Base-by-base conservation (phyloP, 495 filamentous ascomycete species). In the Acidomyces sp. region DNA sequence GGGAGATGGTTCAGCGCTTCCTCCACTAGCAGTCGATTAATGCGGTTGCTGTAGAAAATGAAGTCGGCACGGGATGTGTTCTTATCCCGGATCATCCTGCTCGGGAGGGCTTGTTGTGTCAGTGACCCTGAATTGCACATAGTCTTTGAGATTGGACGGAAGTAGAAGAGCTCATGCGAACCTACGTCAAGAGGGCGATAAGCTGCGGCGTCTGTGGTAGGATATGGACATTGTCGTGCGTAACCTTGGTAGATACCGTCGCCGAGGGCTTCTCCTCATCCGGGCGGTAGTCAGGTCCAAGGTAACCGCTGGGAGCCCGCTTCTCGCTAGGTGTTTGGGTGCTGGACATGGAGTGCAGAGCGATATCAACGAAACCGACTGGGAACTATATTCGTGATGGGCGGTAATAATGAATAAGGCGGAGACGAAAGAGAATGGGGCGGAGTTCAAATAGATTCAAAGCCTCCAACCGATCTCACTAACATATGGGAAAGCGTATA, bases 21-120 rank as follows among this genome's bases (percentile, higher is more conserved):
- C 61, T 97, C 90, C 18, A 97, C 92, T 9, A 97, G 71, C n/a
- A 97, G 71, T 17, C 92, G 85, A 55, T 96, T 96, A 56, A 97
- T 96, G 48, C 90, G 77, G 65, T 97, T 97, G 34, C 88, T 94
- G 62, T 95, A 94, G 68, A 97, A 97, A 53, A 97, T 93, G 61
- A 96, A 97, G 62, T 96, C 90, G 25, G 85, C 90, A 35, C 90
- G 80, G 22, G 71, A 69, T 6, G 92, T 97, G 49, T 79, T 71
- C 62, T 78, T 80, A 58, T 96, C 83, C 50, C 90, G 76, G 59
- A 97, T 95, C 74, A 93, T 95, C 45, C 88, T 97, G 30, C 10
- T 9, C 7, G 22, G 9, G 12, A 26, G 3, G 10, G 18, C 13
- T 12, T 15, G 4, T 34, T 34, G 12, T 4, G 26, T 28, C 26